Evolutionary conservation across 768 basidiomycete genomes (phyloP).

Genomic region (Hypholoma fasciculare): DNA sequence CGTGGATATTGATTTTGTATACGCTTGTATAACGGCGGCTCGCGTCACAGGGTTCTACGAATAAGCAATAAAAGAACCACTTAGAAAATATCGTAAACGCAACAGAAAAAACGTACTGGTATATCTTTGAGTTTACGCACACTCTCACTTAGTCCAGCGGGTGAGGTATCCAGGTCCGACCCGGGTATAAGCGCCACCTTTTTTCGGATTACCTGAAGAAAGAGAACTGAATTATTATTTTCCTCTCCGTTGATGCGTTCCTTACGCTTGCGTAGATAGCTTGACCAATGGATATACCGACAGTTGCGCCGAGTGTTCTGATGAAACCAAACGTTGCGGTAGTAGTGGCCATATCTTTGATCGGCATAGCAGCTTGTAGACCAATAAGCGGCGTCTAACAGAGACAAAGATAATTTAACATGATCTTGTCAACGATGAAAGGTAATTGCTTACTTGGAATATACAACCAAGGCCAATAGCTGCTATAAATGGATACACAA

Average conservation of each 20-base stretch:
- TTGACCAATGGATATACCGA: conserved; percentile 74
- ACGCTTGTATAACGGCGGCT: conserved; percentile 56
- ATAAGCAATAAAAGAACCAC: background rate
- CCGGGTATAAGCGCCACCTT: conserved; percentile 37
- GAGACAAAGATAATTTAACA: background rate
- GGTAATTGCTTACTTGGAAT: conserved; percentile 46
- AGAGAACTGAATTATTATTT: background rate
- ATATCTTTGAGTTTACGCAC: conserved; percentile 46
- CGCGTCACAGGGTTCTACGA: conserved; percentile 50
- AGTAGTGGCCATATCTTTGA: conserved; percentile 84
- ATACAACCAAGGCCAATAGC: conserved; percentile 65
- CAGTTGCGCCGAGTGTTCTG: conserved; percentile 73
- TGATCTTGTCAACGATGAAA: background rate
- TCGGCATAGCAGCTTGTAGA: conserved; percentile 85
- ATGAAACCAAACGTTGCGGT: conserved; percentile 73
- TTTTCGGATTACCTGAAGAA: conserved; percentile 31
- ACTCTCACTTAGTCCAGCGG: conserved; percentile 44
- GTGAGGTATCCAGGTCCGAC: conserved; percentile 34
- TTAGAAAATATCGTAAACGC: background rate
- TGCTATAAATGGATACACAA: conserved; percentile 66
- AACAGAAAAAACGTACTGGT: conserved; percentile 31
- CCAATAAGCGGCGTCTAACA: conserved; percentile 64
- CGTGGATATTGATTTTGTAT: conserved; percentile 56
- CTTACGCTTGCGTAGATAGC: conserved; percentile 65
- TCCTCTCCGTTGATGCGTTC: conserved; percentile 8